These are phyloP conservation scores for Saturnispora ahearnii DNA, from an alignment of 805 yeast species.

Conservation along the genomic window DNA sequence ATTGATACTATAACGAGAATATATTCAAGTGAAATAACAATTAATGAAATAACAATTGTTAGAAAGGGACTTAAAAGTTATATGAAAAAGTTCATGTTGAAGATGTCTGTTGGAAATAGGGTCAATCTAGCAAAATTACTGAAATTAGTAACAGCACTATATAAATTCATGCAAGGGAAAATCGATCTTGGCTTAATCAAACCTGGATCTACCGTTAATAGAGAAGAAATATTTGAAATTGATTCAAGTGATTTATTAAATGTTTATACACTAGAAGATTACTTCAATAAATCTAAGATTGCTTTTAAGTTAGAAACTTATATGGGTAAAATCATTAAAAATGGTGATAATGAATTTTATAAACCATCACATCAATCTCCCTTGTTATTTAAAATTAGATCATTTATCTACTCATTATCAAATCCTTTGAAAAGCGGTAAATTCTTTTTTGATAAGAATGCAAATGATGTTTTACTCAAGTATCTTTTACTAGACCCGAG, in stretches of 20 bases:
- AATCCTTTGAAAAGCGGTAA: constrained; percentile 78
- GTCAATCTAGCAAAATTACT: constrained; percentile 56
- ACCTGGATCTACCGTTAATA: constrained; percentile 47
- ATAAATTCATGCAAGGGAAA: constrained; percentile 32
- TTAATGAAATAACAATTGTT: constrained; percentile 38
- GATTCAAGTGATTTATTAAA: constrained; percentile 66
- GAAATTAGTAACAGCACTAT: constrained; percentile 45
- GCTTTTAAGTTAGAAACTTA: constrained; percentile 79
- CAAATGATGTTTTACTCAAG: constrained; percentile 33
- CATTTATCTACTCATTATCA: constrained; percentile 54
- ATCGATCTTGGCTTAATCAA: constrained; percentile 11
- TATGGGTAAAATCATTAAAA: constrained; percentile 28
- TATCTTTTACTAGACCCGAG: constrained; percentile 79
- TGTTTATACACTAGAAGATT: constrained; percentile 54
- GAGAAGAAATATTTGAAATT: constrained; percentile 44
- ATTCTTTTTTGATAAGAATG: constrained; percentile 47
- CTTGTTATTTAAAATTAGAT: constrained; percentile 52
- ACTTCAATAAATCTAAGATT: constrained; percentile 58
- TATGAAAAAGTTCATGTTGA: constrained; percentile 47
- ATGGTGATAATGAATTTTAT: constrained; percentile 6
- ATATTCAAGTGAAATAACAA: constrained; percentile 51
- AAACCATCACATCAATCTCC: constrained; percentile 31
- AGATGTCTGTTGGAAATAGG: constrained; percentile 64
- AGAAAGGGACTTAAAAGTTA: constrained; percentile 45
- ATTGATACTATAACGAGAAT: constrained; percentile 66